Base-by-base conservation (phyloP, 495 filamentous ascomycete species). In the Chaetomium cochliodes region DNA sequence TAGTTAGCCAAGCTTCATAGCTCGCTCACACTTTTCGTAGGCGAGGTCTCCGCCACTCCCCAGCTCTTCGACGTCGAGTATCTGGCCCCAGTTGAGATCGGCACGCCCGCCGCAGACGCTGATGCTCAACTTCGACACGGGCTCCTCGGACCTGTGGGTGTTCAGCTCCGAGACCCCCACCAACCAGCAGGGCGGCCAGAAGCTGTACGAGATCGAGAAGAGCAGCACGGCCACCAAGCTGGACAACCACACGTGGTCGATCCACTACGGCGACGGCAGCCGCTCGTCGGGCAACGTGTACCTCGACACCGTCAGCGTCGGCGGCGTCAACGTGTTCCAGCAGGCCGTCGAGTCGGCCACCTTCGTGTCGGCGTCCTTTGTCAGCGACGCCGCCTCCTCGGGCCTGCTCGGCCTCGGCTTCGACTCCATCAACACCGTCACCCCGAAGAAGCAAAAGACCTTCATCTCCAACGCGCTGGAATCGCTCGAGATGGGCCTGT, bases 331-430 rank as follows among this genome's bases (percentile, higher is more conserved):
- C 18, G 88, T 89, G 13, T 76, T 76, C 11, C 75, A 75, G 22
- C 90, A 93, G 76, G 90, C 88, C 56, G 84, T 96, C 52, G 90
- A 92, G 74, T 84, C 87, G 28, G 91, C 91, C 26, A 78, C 77
- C 11, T 72, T 74, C 8, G 85, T 96, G 70, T 91, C 88, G 54
- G 16, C 70, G 50, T 69, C 83, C 53, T 93, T 93, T 87, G 75
- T 80, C 61, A 74, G 76, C 47, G 86, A 85, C 54, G 88, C 70
- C 83, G 87, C 58, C 76, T 90, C 54, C 78, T 73, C 66, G 67
- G 91, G 91, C 20, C 82, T 96, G 23, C 78, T 94, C 26, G 92
- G 92, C 23, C 82, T 94, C 26, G 89, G 84, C 12, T 94, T 93
- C 74, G 84, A 83, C 62, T 80, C 73, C 5, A 82, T 93, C 76